A percentile compares a stretch with the other conserved stretches of the same genome.
phyloP scores from a whole-genome alignment of 768 basidiomycete genomes.

The Daedalea quercina region DNA sequence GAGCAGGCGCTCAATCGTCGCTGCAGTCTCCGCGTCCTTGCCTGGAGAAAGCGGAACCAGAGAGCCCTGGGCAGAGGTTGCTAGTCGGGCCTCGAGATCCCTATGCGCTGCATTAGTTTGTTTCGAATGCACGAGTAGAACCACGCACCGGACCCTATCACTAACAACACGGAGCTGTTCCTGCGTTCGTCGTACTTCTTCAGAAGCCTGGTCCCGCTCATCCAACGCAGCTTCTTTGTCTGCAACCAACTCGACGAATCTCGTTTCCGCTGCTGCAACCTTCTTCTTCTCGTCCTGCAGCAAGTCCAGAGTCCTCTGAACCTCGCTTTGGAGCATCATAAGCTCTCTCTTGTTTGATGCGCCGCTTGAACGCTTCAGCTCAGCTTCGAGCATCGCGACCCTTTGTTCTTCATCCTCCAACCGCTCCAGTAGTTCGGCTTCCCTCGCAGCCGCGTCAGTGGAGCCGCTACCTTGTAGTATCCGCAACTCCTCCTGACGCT shows the following conservation, averaged over 20 bases:
- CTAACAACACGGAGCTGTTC: not conserved
- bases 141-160: not conserved
- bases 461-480: constrained; percentile 31
- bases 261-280: constrained; percentile 33
- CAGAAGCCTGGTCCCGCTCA: constrained; percentile 9
- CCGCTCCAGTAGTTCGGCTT: constrained; percentile 54
- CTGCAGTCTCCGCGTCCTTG: constrained; percentile 11
- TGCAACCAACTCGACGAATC: constrained; percentile 37
- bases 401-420: constrained; percentile 71
- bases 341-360: constrained; percentile 9
- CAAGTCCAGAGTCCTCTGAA: constrained; percentile 31
- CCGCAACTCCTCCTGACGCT: constrained; percentile 41
- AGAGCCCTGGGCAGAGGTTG: not conserved
- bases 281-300: constrained; percentile 32
- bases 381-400: constrained; percentile 48
- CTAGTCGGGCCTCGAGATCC: constrained; percentile 8
- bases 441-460: constrained; percentile 36
- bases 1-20: constrained; percentile 41
- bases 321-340: constrained; percentile 26
- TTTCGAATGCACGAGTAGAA: no score
- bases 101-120: constrained; percentile 1
- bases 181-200: not conserved
- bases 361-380: constrained; percentile 36
- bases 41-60: not conserved
- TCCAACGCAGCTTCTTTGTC: constrained; percentile 49